Evolutionary conservation across 2,329 filamentous ascomycete genomes (phyloP).

Genomic region (Fusarium keratoplasticum): DNA sequence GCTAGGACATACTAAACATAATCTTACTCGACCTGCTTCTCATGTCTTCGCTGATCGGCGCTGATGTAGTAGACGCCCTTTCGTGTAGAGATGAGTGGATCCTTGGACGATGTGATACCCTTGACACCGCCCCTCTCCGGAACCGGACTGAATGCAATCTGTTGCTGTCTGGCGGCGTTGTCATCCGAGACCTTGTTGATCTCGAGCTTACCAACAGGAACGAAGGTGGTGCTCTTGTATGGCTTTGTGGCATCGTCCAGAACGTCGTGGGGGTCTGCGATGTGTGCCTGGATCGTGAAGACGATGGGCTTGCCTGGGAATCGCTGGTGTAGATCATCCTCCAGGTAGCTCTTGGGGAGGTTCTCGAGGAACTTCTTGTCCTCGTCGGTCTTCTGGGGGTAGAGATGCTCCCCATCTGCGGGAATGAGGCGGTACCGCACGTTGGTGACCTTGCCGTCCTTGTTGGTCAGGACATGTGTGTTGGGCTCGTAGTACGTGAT

Average conservation of each 20-base stretch:
- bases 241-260: slow-evolving; percentile 1
- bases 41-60: slow-evolving; percentile 5
- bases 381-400: background rate
- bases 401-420: slow-evolving; percentile 10
- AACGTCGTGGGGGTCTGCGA: slow-evolving; percentile 11
- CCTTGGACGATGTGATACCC: slow-evolving; percentile 6
- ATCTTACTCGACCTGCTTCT: slow-evolving; percentile 11
- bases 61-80: slow-evolving; percentile 26
- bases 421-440: slow-evolving; percentile 22
- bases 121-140: slow-evolving; percentile 18
- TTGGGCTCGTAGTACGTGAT: slow-evolving; percentile 32
- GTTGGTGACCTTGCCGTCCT: slow-evolving; percentile 9
- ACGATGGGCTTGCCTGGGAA: slow-evolving; percentile 27
- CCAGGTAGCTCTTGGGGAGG: slow-evolving; percentile 14
- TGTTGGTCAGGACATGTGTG: slow-evolving; percentile 23
- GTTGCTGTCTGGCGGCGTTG: slow-evolving; percentile 4
- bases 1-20: background rate
- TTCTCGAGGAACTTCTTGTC: background rate
- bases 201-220: slow-evolving; percentile 8
- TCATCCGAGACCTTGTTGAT: slow-evolving; percentile 24
- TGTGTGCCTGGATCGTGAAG: slow-evolving; percentile 21
- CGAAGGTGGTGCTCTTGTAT: background rate
- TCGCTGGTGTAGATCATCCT: slow-evolving; percentile 10
- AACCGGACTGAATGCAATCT: slow-evolving; percentile 12
- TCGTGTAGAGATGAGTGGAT: slow-evolving; percentile 11